These are phyloP conservation scores for Ustilago vetiveriae DNA, from an alignment of 1,284 basidiomycete genomes.

Conservation along the genomic window DNA sequence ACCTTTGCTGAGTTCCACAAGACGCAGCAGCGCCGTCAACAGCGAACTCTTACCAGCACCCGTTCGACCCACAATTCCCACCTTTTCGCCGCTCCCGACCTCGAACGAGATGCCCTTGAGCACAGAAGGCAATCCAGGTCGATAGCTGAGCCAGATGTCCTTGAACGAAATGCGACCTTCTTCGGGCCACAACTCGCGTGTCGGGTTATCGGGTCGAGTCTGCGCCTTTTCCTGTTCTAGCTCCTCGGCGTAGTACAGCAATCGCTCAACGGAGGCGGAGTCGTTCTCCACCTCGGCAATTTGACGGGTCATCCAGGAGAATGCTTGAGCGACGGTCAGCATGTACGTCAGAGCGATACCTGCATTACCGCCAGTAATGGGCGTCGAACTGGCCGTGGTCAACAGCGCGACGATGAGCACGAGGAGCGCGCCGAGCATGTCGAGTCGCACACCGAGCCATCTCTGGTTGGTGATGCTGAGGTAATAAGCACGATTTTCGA, in stretches of 20 bases:
- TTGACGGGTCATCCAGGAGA: slow-evolving; percentile 66
- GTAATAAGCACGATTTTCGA: slow-evolving; percentile 91
- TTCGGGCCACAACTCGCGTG: slow-evolving; percentile 62
- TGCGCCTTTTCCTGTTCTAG: slow-evolving; percentile 65
- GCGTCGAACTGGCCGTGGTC: slow-evolving; percentile 42
- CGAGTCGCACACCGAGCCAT: slow-evolving; percentile 80
- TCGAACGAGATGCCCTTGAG: slow-evolving; percentile 69
- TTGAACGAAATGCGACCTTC: slow-evolving; percentile 64
- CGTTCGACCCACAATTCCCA: slow-evolving; percentile 71
- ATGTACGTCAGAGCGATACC: slow-evolving; percentile 65
- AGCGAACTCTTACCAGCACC: slow-evolving; percentile 78
- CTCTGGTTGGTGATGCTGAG: slow-evolving; percentile 82
- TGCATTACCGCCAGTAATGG: slow-evolving; percentile 43
- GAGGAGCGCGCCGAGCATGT: slow-evolving; percentile 65
- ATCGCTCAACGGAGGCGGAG: slow-evolving; percentile 65
- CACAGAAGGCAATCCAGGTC: slow-evolving; percentile 70
- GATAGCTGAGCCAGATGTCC: slow-evolving; percentile 69
- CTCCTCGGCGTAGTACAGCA: slow-evolving; percentile 62
- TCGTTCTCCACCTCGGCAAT: slow-evolving; percentile 68
- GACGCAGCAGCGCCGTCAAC: slow-evolving; percentile 77
- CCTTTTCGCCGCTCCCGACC: slow-evolving; percentile 70
- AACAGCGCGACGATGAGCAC: slow-evolving; percentile 62
- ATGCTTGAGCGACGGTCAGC: slow-evolving; percentile 58
- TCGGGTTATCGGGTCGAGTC: slow-evolving; percentile 46
- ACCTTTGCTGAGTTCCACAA: slow-evolving; percentile 75